phyloP scores from a whole-genome alignment of 148 eudicot species.

The Vaccinium vitisidaea region DNA sequence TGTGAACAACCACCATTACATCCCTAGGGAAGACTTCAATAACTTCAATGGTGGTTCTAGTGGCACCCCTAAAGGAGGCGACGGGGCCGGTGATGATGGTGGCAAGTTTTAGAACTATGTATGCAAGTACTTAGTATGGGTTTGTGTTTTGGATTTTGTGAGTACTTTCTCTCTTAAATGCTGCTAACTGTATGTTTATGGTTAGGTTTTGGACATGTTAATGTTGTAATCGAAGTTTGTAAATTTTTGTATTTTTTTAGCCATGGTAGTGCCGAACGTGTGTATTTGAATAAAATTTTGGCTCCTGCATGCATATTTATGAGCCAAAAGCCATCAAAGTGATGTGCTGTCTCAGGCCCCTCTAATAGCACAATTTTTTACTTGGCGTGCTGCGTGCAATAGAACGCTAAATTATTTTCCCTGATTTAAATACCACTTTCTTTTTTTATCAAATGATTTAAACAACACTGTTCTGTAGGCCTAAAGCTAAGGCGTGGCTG shows the following conservation, averaged over 20 bases:
- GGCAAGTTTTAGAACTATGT: not conserved
- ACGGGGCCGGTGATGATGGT: not conserved
- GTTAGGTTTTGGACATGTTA: not conserved
- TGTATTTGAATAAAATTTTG: not conserved
- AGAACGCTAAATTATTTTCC: too few relatives aligned
- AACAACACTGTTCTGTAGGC: too few relatives aligned
- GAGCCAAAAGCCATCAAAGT: not conserved
- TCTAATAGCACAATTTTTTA: too few relatives aligned
- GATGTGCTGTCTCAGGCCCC: too few relatives aligned
- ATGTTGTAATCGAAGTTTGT: not conserved
- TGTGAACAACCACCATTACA: conserved; percentile 23
- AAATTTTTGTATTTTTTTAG: not conserved
- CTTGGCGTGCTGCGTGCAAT: too few relatives aligned
- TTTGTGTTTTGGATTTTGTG: not conserved
- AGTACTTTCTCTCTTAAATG: not conserved
- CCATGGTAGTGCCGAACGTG: not conserved
- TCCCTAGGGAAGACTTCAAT: conserved; percentile 24
- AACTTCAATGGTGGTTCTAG: conserved; percentile 11
- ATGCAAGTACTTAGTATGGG: not conserved
- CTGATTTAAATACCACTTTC: too few relatives aligned
- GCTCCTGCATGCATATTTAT: not conserved
- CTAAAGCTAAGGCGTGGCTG: too few relatives aligned
- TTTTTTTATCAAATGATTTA: too few relatives aligned
- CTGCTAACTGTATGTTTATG: not conserved
- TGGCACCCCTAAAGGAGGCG: not conserved